Evolutionary conservation across 306 rosid species (phyloP).

Genomic region (Gastrolobium villosum): DNA sequence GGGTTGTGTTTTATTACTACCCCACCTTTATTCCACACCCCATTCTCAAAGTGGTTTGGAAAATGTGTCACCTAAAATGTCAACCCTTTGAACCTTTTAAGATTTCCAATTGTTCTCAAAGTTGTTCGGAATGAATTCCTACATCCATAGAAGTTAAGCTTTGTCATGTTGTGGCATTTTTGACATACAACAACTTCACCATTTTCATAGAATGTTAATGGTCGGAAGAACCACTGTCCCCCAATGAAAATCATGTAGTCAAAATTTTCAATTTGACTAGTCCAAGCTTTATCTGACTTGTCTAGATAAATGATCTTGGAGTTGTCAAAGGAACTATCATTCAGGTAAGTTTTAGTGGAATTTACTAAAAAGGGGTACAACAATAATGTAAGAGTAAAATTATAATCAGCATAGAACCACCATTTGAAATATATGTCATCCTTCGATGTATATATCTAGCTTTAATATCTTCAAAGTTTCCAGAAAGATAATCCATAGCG

Average conservation of each 20-base stretch:
- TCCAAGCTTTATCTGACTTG: constrained; percentile 70
- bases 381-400: constrained; percentile 66
- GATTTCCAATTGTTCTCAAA: constrained; percentile 50
- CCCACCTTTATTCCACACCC: constrained; percentile 80
- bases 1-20: constrained; percentile 66
- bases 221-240: constrained; percentile 94
- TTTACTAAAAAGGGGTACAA: constrained; percentile 84
- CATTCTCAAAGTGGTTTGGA: constrained; percentile 82
- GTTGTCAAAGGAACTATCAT: constrained; percentile 49
- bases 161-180: constrained; percentile 54
- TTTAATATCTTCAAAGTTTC: constrained; percentile 55
- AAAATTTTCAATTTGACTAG: constrained; percentile 50
- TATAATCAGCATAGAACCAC: constrained; percentile 69
- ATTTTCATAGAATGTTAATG: constrained; percentile 62
- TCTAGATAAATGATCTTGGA: constrained; percentile 71
- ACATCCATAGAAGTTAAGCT: constrained; percentile 57
- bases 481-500: neutral
- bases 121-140: constrained; percentile 67
- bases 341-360: constrained; percentile 53
- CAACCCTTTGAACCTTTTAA: constrained; percentile 65
- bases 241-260: constrained; percentile 79
- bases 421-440: constrained; percentile 56
- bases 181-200: constrained; percentile 62
- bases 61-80: constrained; percentile 77
- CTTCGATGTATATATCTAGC: constrained; percentile 32